These are phyloP conservation scores for Verticillium klebahnii DNA, from an alignment of 2,329 filamentous ascomycete genomes.

Conservation along the genomic window DNA sequence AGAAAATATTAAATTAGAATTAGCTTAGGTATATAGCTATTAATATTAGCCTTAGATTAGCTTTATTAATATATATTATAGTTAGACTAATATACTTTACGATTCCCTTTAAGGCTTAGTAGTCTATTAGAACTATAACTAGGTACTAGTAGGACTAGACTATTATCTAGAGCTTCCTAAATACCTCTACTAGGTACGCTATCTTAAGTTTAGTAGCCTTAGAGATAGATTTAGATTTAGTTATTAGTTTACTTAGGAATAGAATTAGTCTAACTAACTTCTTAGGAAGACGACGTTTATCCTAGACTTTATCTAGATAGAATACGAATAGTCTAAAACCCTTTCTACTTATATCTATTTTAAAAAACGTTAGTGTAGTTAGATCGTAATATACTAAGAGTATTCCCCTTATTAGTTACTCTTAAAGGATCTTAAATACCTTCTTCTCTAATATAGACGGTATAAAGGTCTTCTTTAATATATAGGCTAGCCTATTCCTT, in stretches of 20 bases:
- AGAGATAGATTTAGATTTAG: not conserved
- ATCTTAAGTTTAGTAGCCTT: not conserved
- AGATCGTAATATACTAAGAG: not conserved
- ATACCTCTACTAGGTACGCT: not conserved
- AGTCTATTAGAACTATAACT: not conserved
- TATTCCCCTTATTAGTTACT: not conserved
- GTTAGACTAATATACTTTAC: too few species aligned
- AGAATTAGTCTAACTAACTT: not conserved
- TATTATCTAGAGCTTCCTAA: not conserved
- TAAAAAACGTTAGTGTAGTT: not conserved
- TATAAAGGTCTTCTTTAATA: not conserved
- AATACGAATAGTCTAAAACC: not conserved
- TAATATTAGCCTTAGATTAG: slow-evolving; percentile 3
- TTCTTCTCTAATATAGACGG: not conserved
- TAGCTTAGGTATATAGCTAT: too few species aligned
- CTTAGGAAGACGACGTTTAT: not conserved
- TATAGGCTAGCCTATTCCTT: not conserved
- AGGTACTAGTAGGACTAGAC: not conserved
- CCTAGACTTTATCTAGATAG: not conserved
- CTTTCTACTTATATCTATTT: not conserved
- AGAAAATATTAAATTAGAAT: too few species aligned
- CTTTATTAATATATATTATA: too few species aligned
- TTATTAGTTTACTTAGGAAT: not conserved
- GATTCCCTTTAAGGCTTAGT: not conserved
- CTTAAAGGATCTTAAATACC: not conserved